Conservation (phyloP, 768 basidiomycete genomes). For the Mycena galopus region DNA sequence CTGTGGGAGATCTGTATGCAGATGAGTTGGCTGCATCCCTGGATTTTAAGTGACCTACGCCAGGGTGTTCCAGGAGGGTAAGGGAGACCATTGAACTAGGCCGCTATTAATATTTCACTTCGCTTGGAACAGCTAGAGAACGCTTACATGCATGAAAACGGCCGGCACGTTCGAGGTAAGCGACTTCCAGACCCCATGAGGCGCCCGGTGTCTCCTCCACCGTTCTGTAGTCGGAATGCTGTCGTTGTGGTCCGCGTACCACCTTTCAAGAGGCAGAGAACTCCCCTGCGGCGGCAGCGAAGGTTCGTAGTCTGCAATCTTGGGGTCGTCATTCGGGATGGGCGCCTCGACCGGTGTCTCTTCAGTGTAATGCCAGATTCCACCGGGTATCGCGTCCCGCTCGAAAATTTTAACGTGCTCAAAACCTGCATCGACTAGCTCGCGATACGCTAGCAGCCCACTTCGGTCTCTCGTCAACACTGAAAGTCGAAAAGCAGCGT, state of each 20-base stretch:
- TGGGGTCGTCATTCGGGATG: constrained; percentile 49
- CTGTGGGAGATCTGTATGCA: constrained; percentile 48
- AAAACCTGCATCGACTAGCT: constrained; percentile 50
- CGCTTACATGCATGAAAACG: not conserved
- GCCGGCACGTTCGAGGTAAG: not conserved
- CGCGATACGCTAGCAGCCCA: constrained; percentile 52
- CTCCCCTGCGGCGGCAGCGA: constrained; percentile 50
- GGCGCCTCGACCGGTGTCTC: constrained; percentile 50
- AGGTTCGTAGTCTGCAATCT: constrained; percentile 51
- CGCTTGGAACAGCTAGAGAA: not conserved
- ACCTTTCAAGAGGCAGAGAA: constrained; percentile 45
- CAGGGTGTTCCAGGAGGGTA: constrained; percentile 51
- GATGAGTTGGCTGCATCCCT: not conserved
- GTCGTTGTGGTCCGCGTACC: constrained; percentile 30
- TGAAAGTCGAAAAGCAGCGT: not conserved
- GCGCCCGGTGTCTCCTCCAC: constrained; percentile 5
- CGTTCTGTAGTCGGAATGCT: constrained; percentile 30
- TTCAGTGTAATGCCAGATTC: constrained; percentile 58
- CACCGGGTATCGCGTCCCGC: constrained; percentile 54
- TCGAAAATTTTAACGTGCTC: constrained; percentile 38
- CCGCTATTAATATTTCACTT: not conserved
- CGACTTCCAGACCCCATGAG: not conserved
- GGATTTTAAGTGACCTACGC: constrained; percentile 39
- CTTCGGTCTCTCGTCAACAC: constrained; percentile 32
- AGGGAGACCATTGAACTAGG: constrained; percentile 49